Base-by-base conservation (phyloP, 192 early-diverging fungal genomes). In the Funneliformis mosseae region DNA sequence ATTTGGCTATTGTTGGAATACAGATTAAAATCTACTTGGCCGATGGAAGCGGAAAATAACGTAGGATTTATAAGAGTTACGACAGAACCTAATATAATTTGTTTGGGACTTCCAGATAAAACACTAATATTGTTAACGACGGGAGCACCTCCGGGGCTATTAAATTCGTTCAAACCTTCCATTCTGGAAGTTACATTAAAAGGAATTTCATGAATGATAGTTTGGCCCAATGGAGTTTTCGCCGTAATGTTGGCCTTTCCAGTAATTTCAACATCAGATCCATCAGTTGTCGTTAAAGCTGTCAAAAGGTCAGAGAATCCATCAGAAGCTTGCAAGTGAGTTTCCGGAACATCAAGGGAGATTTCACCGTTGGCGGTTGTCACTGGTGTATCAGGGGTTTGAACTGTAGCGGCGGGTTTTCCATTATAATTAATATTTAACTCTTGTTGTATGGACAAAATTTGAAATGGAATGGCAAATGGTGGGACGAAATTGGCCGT, bases 401-500 rank as follows among this genome's bases (percentile, higher is more conserved):
- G 16, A 21, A 55, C 1, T 6, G 16, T 18, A 55, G 5, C 18
- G 16, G 18, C 21, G 21, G 14, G 5, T 21, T 21, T 55, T 6
- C 21, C 16, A 6, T 55, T 0, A 55, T 0, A 45, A 16, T 55
- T 6, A 14, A 55, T 21, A 5, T 16, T 55, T 55, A 55, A 18
- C 21, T 55, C 18, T 55, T 55, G 50, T 21, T 18, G 16, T 55
- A 55, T 1, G 14, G 6, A 1, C 21, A 55, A 55, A 55, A 55
- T 55, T 55, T 1, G 16, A 16, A 55, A 55, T 27, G 83, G 86
- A 33, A 91, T 74, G 48, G 79, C 46, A 55, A 90, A 91, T 4
- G 90, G 90, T 45, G 90, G 82, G 6, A 74, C 23, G 81, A 83
- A 87, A n/a, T 79, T 78, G 23, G 87, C 87, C 4, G 69, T 63